Base-by-base conservation (phyloP, 139 green algal species). In the Auxenochlorella pyrenoidosa region DNA sequence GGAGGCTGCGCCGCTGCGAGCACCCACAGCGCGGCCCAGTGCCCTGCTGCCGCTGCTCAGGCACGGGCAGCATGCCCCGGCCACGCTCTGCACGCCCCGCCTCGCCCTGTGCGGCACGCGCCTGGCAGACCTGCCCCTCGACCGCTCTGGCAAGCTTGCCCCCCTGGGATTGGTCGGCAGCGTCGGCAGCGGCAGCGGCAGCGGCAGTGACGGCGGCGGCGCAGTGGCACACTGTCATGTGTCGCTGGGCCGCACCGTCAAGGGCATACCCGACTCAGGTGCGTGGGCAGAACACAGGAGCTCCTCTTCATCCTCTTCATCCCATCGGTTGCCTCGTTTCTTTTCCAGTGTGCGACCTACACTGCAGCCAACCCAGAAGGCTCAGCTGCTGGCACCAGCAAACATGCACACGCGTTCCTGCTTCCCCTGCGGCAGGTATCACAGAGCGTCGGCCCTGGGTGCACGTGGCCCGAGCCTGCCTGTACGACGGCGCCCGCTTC, bases 401-500 rank as follows among this genome's bases (percentile, higher is more conserved):
- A n/a, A n/a, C n/a, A n/a, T n/a, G n/a, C n/a, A n/a, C n/a, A n/a
- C n/a, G n/a, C n/a, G n/a, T n/a, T n/a, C n/a, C n/a, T n/a, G n/a
- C n/a, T n/a, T n/a, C 15, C 32, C 13, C 24, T 0, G 32, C 34
- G 41, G 70, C 71, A 73, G 83, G 71, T 36, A 19, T 73, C 16
- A 38, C 12, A 1, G 70, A 87, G 24, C 70, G 70, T 26, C 58
- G 43, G 36, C 51, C 47, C 47, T 73, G 51, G 12, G 32, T 34
- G 36, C 18, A 82, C 21, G 72, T 38, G 16, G 58, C 73, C 12
- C 72, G 83, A 3, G 18, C 54, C 21, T 88, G 83, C 73, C 73
- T 88, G 12, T 88, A 77, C 30, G 83, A 88, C 36, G 83, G 83
- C 32, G 24, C 54, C 16, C 72, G 73, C 30, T 88, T 88, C 73